Conservation (phyloP, 1,284 basidiomycete species). For the Puccinia brachypodii region DNA sequence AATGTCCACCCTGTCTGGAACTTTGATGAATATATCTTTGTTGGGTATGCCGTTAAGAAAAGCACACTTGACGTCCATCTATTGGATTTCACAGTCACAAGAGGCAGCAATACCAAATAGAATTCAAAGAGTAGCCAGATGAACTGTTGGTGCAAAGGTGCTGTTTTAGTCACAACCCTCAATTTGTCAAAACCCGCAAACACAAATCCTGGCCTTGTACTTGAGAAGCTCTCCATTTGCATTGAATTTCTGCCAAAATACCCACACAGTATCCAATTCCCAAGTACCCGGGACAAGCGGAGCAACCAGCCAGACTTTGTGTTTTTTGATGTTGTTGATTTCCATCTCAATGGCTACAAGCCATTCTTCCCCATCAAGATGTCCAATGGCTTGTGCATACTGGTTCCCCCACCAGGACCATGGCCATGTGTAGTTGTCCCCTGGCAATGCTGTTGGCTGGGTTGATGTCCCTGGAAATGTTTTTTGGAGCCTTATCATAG, state of each 20-base stretch:
- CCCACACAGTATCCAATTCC: conserved; percentile 4
- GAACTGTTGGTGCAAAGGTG: background rate
- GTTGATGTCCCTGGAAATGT: background rate
- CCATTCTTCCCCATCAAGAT: background rate
- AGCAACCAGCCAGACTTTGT: background rate
- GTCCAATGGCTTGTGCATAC: background rate
- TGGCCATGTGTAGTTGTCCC: background rate
- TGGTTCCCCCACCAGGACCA: background rate
- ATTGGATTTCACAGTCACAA: background rate
- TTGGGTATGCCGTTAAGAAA: background rate
- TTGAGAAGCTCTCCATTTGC: background rate
- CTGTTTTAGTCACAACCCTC: background rate
- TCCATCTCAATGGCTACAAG: background rate
- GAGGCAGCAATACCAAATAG: background rate
- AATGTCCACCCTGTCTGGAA: background rate
- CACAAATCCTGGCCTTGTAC: conserved; percentile 19
- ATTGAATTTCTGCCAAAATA: conserved; percentile 3
- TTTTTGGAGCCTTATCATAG: background rate
- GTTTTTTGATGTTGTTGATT: background rate
- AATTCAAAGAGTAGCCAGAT: background rate
- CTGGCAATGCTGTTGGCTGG: background rate
- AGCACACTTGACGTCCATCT: background rate
- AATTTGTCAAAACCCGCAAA: conserved; percentile 6
- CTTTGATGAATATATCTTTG: background rate
- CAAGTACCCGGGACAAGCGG: background rate